Evolutionary conservation across 2,329 filamentous ascomycete genomes (phyloP), one percentile per base, ranked within the genome.

Genomic region (Clarireedia monteithiana): DNA sequence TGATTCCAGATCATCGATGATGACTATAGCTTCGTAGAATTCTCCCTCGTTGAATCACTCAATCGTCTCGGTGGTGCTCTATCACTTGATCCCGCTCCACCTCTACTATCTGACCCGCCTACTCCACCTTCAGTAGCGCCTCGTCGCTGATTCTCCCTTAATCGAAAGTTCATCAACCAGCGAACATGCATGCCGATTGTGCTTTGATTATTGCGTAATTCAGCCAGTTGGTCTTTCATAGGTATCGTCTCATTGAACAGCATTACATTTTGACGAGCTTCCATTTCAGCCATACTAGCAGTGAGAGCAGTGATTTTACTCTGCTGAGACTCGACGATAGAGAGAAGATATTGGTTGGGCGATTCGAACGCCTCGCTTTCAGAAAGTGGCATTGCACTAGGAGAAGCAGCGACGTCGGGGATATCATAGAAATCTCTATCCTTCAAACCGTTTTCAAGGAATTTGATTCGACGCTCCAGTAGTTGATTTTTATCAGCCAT

Each of bases 141-240:
- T 58, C 51, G 51, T 48, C 51, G 42, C 27, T 62, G 63, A 20
- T 66, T 65, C 50, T 70, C 68, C 44, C 67, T 63, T 34, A 66
- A 58, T 4, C 68, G 62, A 23, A 69, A 66, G 6, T 65, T 64
- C 63, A 70, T 63, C 34, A 70, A 55, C 68, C 68, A 70, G 12
- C 68, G 61, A 17, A 70, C 66, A 61, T 70, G 68, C 66, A 69
- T 70, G 24, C 64, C 63, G 5, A 67, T 63, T 30, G 68, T 66
- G 24, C 68, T 66, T 54, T 68, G 66, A 23, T 63, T 64, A 42
- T 65, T 69, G 39, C 67, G 60, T 17, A 70, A 56, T 66, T 85
- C 82, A 4, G 77, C 76, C n/a, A 85, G 75, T 67, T 84, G 80
- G 57, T 85, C 81, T 56, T 82, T 80, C 58, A 85, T 77, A 6